These are phyloP conservation scores for Citrus sp. DNA, from an alignment of 345 rosid genomes.

Conservation along the genomic window DNA sequence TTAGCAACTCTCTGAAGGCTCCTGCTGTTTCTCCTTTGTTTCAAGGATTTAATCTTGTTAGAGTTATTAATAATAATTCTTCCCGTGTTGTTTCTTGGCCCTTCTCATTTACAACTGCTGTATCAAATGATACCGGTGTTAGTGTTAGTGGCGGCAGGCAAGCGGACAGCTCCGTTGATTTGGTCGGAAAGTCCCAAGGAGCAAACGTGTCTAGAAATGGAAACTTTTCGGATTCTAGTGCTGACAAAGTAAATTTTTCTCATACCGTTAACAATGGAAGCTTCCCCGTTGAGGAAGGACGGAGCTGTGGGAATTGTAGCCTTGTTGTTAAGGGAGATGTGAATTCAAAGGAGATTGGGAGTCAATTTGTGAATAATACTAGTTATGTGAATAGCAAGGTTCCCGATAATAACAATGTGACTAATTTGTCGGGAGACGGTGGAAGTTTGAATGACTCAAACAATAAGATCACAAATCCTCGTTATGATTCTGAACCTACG, in stretches of 20 bases:
- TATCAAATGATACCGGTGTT: background rate
- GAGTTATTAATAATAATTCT: slow-evolving; percentile 22
- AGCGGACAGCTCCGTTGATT: slow-evolving; percentile 9
- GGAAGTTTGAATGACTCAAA: slow-evolving; percentile 2
- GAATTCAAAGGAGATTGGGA: slow-evolving; percentile 8
- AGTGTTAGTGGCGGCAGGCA: slow-evolving; percentile 5
- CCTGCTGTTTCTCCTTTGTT: slow-evolving; percentile 42
- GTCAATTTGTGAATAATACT: slow-evolving; percentile 6
- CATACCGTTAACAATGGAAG: slow-evolving; percentile 7
- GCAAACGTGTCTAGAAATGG: slow-evolving; percentile 18
- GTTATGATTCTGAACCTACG: background rate
- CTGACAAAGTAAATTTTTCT: slow-evolving; percentile 5
- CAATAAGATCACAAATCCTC: background rate
- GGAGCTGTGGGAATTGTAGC: slow-evolving; percentile 11
- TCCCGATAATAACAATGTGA: background rate
- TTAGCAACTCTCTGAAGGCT: slow-evolving; percentile 36
- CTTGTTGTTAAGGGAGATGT: background rate
- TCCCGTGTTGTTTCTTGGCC: slow-evolving; percentile 35
- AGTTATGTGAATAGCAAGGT: background rate
- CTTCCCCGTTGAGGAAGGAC: slow-evolving; percentile 4
- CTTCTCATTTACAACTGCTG: slow-evolving; percentile 23
- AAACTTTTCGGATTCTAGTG: slow-evolving; percentile 15
- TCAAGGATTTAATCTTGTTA: slow-evolving; percentile 29
- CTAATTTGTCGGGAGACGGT: slow-evolving; percentile 6
- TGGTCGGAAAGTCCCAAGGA: slow-evolving; percentile 5